Conservation (phyloP, 352 stramenopile genomes). For the Globisporangium orthogonon region DNA sequence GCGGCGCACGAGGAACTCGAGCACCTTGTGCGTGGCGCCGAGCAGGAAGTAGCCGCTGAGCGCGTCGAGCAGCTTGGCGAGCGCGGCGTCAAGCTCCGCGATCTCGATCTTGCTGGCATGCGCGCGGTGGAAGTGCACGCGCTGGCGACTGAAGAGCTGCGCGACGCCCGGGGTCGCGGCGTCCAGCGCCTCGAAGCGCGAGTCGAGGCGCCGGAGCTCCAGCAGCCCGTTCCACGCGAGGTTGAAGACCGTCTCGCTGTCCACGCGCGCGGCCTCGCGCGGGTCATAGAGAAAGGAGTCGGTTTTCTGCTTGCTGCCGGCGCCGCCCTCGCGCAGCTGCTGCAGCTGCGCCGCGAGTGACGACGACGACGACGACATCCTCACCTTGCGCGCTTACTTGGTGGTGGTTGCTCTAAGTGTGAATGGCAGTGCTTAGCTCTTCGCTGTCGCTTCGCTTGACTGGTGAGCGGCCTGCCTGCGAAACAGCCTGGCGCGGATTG, state of each 20-base stretch:
- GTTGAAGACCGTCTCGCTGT: conserved; percentile 84
- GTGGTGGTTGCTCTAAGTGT: neutral
- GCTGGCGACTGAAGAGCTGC: conserved; percentile 63
- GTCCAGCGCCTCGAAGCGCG: conserved; percentile 61
- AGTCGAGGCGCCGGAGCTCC: conserved; percentile 75
- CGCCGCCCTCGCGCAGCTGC: conserved; percentile 67
- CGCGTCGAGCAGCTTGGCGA: conserved; percentile 70
- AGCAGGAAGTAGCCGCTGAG: conserved; percentile 82
- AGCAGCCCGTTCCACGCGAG: conserved; percentile 77
- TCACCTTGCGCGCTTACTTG: neutral
- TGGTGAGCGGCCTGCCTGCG: neutral
- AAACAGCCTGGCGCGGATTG: neutral
- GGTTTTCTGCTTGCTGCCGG: conserved; percentile 74
- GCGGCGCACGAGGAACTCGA: conserved; percentile 87
- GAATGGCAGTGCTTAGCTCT: conserved; percentile 3
- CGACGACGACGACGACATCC: neutral
- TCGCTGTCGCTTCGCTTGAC: conserved; percentile 12
- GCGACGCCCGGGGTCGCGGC: conserved; percentile 30
- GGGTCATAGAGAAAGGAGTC: conserved; percentile 84
- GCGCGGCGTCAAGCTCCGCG: conserved; percentile 51
- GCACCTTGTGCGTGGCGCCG: conserved; percentile 73
- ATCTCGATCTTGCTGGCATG: conserved; percentile 56
- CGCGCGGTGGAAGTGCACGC: conserved; percentile 77
- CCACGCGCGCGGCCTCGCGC: conserved; percentile 70
- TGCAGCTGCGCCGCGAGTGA: conserved; percentile 74